A percentile compares a stretch with the other conserved stretches of the same genome.
Conservation (phyloP, 805 yeast species). For the Candida railenensis region DNA sequence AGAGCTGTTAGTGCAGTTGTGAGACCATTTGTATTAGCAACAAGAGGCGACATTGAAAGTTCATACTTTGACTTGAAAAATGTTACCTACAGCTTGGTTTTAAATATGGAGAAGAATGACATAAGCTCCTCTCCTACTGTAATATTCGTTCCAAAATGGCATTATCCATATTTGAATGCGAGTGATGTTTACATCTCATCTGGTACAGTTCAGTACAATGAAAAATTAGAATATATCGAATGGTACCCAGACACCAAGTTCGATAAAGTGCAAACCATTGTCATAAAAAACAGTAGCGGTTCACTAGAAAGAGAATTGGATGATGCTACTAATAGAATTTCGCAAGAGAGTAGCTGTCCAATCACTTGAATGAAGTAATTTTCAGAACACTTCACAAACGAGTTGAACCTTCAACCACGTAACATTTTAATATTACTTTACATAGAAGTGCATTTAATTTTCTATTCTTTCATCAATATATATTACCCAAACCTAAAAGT, state of each 20-base stretch:
- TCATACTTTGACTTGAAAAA: slow-evolving; percentile 60
- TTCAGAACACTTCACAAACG: no score
- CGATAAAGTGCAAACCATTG: slow-evolving; percentile 25
- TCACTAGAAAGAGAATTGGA: slow-evolving; percentile 21
- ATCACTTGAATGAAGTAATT: slow-evolving; percentile 1
- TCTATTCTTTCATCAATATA: no score
- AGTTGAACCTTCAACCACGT: no score
- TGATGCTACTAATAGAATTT: slow-evolving; percentile 4
- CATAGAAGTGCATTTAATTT: no score
- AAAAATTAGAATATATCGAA: slow-evolving; percentile 52
- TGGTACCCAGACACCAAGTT: slow-evolving; percentile 50
- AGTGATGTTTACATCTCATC: slow-evolving; percentile 49
- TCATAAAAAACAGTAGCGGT: slow-evolving; percentile 39
- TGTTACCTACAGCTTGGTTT: slow-evolving; percentile 43
- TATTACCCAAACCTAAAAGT: no score
- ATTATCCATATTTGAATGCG: slow-evolving; percentile 54
- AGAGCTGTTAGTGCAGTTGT: slow-evolving; percentile 74
- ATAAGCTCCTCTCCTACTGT: slow-evolving; percentile 44
- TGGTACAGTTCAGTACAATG: slow-evolving; percentile 57
- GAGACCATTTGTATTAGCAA: slow-evolving; percentile 71
- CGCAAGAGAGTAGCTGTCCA: slow-evolving; percentile 7
- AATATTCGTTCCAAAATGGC: slow-evolving; percentile 71
- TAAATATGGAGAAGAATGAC: slow-evolving; percentile 12
- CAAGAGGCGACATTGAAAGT: slow-evolving; percentile 54
- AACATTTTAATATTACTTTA: no score